Base-by-base conservation (phyloP, 345 rosid genomes). In the Aquilaria sinensis region DNA sequence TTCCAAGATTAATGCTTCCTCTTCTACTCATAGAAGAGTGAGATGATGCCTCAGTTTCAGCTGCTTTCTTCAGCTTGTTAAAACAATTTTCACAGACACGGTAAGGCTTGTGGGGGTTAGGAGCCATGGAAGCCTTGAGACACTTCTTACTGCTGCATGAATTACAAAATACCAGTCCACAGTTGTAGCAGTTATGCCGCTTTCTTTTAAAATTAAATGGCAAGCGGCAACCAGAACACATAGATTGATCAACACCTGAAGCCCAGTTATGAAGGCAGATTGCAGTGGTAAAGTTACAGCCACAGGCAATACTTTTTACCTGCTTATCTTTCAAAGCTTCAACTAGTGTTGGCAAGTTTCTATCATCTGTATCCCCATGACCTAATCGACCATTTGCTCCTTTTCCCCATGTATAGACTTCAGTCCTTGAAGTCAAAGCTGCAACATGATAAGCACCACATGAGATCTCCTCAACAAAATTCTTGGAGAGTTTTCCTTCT, bases 1-100 rank as follows among this genome's bases (percentile, higher is more conserved):
- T 65, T 66, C 81, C 87, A 33, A 77, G 92, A 78, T 82, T 86
- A 52, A 81, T 57, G 70, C 85, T 81, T 69, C 89, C 97, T 78
- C 90, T 88, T 80, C 95, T 81, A 74, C 89, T 75, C 52, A 85
- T 45, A 57, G 85, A 82, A 59, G 92, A 85, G 58, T 86, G 89
- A 67, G 62, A 69, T 15, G 66, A 66, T 51, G 77, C 59, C 47
- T 59, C 63, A 66, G 43, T 70, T 62, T 75, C 82, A 31, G 59
- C 64, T 53, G 58, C 64, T 66, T 72, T 77, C 58, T 77, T 79
- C 56, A 88, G 71, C 77, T 79, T 88, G 16, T 53, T 47, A 58
- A 71, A 79, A 58, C 90, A 88, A 67, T 69, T 77, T 67, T 83
- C 86, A 62, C 90, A 85, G 13, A 85, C 92, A 49, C 86, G 88